Evolutionary conservation across 2,329 filamentous ascomycete species (phyloP).

Genomic region (Aspergillus vadensis): DNA sequence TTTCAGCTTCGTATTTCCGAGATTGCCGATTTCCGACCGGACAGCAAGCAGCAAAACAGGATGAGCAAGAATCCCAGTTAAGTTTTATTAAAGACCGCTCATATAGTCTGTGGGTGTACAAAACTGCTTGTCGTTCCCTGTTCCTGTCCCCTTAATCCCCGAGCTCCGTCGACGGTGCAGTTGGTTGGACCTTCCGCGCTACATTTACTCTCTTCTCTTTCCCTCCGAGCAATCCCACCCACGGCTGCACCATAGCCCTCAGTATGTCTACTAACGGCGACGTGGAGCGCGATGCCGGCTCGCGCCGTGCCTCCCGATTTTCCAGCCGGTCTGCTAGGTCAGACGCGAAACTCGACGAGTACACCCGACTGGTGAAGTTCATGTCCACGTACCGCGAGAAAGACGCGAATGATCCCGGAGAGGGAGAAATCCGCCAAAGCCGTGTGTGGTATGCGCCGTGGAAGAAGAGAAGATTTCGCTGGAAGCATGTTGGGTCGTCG

Average conservation of each 20-base stretch:
- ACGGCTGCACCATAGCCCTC: no score
- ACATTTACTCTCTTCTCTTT: background rate
- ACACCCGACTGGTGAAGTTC: background rate
- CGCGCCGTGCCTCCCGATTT: background rate
- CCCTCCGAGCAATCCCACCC: background rate
- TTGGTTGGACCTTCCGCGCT: background rate
- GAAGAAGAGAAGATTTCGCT: background rate
- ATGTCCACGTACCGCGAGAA: constrained; percentile 5
- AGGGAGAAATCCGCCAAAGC: background rate
- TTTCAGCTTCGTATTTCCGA: background rate
- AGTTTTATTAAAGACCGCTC: background rate
- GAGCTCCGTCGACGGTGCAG: background rate
- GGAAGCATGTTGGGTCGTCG: background rate
- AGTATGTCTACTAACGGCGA: background rate
- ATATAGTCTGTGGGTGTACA: background rate
- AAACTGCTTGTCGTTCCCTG: background rate
- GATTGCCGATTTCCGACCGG: background rate
- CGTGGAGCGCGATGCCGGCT: background rate
- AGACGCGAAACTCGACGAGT: background rate
- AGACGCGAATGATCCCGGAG: background rate
- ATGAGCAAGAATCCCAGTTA: background rate
- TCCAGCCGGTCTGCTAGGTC: background rate
- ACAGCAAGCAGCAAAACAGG: background rate
- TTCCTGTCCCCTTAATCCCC: background rate
- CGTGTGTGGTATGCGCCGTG: background rate